Percentiles rank a stretch among this genome's conserved stretches.
These are phyloP conservation scores for Tulasnella sp. DNA, from an alignment of 768 basidiomycete species.

Conservation along the genomic window DNA sequence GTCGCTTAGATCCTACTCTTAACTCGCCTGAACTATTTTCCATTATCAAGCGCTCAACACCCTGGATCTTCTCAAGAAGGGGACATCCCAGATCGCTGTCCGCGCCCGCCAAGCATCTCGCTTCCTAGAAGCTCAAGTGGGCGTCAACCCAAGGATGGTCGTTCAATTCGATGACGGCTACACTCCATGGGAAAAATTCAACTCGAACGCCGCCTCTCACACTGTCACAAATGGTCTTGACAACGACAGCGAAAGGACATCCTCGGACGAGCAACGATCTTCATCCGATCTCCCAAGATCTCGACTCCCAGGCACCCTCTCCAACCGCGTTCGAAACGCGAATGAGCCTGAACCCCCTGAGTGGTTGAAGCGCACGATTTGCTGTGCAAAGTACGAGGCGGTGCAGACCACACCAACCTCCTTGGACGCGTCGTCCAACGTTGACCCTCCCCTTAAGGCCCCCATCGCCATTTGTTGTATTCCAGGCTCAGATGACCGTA, in stretches of 20 bases:
- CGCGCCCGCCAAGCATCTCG: constrained; percentile 81
- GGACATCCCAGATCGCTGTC: constrained; percentile 63
- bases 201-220: constrained; percentile 29
- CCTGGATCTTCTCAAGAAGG: constrained; percentile 87
- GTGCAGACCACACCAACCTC: constrained; percentile 28
- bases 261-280: constrained; percentile 19
- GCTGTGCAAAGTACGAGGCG: constrained; percentile 72
- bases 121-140: constrained; percentile 79
- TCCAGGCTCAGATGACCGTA: constrained; percentile 49
- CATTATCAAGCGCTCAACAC: constrained; percentile 64
- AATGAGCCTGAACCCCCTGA: constrained; percentile 45
- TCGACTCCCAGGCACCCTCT: background rate
- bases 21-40: background rate
- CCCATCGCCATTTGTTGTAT: constrained; percentile 62
- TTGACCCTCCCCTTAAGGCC: constrained; percentile 32
- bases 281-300: background rate
- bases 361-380: constrained; percentile 77
- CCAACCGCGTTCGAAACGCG: background rate
- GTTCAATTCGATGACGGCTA: constrained; percentile 78
- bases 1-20: background rate
- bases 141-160: constrained; percentile 66
- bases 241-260: constrained; percentile 8
- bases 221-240: constrained; percentile 7
- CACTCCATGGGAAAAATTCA: constrained; percentile 67
- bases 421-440: background rate